Conservation (phyloP, 140 eudicot genomes). For the Anethum foeniculum region DNA sequence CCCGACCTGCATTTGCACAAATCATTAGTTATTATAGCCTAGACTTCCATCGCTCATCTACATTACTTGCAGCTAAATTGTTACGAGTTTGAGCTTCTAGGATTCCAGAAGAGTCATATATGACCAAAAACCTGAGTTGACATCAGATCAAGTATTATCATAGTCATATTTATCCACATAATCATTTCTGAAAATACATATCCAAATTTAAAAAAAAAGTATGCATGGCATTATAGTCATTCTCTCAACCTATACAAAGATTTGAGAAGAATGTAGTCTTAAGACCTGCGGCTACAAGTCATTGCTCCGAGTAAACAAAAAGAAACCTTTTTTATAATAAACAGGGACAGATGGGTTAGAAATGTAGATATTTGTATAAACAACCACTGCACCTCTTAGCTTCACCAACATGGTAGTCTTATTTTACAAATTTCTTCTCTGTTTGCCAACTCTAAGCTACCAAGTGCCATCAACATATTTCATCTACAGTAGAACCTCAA, state of each 20-base stretch:
- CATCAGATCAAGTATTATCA: not conserved
- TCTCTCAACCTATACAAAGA: not conserved
- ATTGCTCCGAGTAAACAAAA: not conserved
- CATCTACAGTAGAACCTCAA: not conserved
- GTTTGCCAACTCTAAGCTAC: not conserved
- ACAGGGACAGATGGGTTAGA: not conserved
- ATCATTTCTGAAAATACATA: not conserved
- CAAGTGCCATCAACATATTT: not conserved
- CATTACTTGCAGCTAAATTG: not conserved
- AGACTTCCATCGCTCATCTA: not conserved
- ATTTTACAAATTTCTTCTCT: not conserved
- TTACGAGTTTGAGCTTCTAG: not conserved
- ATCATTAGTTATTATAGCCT: not conserved
- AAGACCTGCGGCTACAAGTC: not conserved
- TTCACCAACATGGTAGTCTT: not conserved
- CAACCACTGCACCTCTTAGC: not conserved
- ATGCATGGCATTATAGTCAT: not conserved
- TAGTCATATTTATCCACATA: not conserved
- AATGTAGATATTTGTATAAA: not conserved
- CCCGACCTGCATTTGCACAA: constrained; percentile 48
- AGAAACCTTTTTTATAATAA: not conserved
- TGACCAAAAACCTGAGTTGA: not conserved
- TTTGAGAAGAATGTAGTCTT: not conserved
- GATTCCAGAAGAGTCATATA: not conserved
- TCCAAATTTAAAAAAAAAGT: not conserved